Evolutionary conservation across 129 eudicot genomes (phyloP), one percentile per base, ranked within the genome.

Genomic region (Pseudognaphalium luteoalbum): DNA sequence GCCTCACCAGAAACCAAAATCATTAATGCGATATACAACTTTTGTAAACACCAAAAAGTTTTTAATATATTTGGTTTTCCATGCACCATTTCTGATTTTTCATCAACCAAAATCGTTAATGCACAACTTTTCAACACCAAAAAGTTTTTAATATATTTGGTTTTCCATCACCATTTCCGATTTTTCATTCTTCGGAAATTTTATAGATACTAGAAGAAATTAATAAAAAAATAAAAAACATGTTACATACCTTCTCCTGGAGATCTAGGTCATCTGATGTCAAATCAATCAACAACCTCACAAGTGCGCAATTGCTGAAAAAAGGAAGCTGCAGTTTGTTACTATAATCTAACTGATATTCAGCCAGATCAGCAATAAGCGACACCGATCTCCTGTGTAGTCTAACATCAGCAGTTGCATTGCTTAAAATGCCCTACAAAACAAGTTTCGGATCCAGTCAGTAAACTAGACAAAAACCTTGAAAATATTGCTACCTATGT

Each of bases 321-420:
- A 89, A 80, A 16, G 89, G 80, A n/a, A 83, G 74, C 76, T 83
- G 85, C 28, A 70, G 72, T 63, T 72, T 72, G 77, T 69, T 70
- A 67, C 76, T 68, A 69, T 80, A 37, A 35, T 87, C 87, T 25
- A 85, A 41, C 25, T 85, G 96, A 81, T 78, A 71, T 79, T 85
- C 91, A 4, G 90, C 91, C 74, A 93, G 78, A 78, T 88, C 97
- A 81, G 91, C 90, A 64, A 93, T 83, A 75, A 93, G 90, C 60
- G 87, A 84, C 67, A 93, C 80, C 0, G 87, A 83, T 85, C 92
- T 93, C 78, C 67, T 84, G 74, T 76, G 88, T 62, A 93, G 72
- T 84, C 96, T 88, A 47, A 88, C 80, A 85, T 93, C 97, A 74
- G 73, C 75, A 71, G 87, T 93, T 35, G 87, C 77, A 74, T 90